Percentiles rank a stretch among this genome's conserved stretches.
Conservation (phyloP, 2,329 filamentous ascomycete species). For the Corynespora cassiicola region DNA sequence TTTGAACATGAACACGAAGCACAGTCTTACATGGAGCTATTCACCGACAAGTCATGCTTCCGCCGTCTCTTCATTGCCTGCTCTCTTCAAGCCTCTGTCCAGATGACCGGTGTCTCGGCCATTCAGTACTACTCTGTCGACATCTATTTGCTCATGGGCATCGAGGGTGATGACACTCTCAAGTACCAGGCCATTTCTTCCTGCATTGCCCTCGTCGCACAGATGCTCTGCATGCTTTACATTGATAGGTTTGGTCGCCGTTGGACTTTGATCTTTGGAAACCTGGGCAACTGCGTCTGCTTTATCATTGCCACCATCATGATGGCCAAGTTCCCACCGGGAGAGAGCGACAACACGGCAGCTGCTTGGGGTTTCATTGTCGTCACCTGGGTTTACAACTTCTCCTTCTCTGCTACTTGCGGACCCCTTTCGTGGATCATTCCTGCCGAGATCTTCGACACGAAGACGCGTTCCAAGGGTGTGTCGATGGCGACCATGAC, state of each 20-base stretch:
- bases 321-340: conserved; percentile 66
- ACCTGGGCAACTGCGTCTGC: conserved; percentile 71
- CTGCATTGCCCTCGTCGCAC: conserved; percentile 70
- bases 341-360: conserved; percentile 55
- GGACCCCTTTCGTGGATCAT: conserved; percentile 69
- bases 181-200: conserved; percentile 76
- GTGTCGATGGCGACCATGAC: conserved; percentile 75
- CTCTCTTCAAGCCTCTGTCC: conserved; percentile 70
- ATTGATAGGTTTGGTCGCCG: conserved; percentile 73
- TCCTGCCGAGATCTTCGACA: conserved; percentile 76
- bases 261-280: conserved; percentile 73
- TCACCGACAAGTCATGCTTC: conserved; percentile 68
- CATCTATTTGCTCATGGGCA: conserved; percentile 73
- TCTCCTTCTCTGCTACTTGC: conserved; percentile 72
- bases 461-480: conserved; percentile 72
- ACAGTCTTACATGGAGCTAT: conserved; percentile 72
- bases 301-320: conserved; percentile 70
- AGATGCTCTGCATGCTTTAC: conserved; percentile 69
- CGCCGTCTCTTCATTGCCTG: conserved; percentile 72
- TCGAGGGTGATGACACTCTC: conserved; percentile 66
- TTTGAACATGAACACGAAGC: conserved; percentile 71
- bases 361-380: conserved; percentile 76
- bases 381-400: conserved; percentile 78
- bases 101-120: conserved; percentile 68
- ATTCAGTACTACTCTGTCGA: conserved; percentile 75